These are phyloP conservation scores for Lichtheimia ramosa DNA, from an alignment of 371 early-diverging fungal species.

Conservation along the genomic window DNA sequence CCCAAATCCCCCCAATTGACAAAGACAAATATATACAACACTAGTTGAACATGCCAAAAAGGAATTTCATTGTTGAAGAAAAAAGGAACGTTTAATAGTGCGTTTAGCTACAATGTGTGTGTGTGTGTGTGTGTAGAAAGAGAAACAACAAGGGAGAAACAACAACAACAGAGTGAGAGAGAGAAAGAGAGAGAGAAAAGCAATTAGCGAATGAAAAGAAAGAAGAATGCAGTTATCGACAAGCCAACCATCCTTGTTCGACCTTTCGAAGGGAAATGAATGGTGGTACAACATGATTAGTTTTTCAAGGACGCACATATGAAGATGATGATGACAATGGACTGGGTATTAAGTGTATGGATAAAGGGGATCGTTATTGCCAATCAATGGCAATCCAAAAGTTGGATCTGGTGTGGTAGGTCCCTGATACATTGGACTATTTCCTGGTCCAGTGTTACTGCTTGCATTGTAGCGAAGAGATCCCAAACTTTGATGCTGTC, in stretches of 20 bases:
- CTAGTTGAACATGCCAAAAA: too few species aligned
- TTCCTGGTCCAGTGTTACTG: background rate
- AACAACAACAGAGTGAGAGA: too few species aligned
- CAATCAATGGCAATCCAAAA: conserved; percentile 12
- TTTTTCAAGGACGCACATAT: background rate
- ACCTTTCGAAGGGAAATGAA: background rate
- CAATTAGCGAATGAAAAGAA: background rate
- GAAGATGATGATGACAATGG: background rate
- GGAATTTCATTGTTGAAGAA: too few species aligned
- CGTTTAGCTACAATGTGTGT: too few species aligned
- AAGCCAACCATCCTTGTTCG: background rate
- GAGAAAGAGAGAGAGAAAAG: too few species aligned
- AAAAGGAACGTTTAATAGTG: too few species aligned
- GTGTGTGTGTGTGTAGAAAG: too few species aligned
- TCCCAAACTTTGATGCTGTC: conserved; percentile 5
- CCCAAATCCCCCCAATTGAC: background rate
- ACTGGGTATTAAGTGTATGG: conserved; percentile 1
- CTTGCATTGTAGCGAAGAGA: conserved; percentile 2
- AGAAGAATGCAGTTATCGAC: background rate
- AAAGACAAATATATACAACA: too few species aligned
- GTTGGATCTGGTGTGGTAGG: background rate
- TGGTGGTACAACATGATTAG: conserved; percentile 1
- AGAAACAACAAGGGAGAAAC: too few species aligned
- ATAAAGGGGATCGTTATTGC: conserved; percentile 8
- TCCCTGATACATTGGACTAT: background rate